Evolutionary conservation across 176 grass and related monocot species (phyloP).

Genomic region (Luzula sylvatica): DNA sequence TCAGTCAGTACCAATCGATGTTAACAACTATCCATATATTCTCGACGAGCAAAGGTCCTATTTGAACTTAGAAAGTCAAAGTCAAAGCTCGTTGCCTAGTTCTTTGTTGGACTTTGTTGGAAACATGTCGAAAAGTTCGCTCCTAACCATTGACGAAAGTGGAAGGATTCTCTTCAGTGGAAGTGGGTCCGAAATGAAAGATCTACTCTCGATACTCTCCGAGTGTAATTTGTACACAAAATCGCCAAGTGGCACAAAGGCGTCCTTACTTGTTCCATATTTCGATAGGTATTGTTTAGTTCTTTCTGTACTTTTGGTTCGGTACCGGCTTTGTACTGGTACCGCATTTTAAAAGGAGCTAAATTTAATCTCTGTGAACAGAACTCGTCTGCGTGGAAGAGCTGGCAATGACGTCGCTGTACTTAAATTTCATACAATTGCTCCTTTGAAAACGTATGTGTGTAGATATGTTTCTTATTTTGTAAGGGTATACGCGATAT

Average conservation of each 20-base stretch:
- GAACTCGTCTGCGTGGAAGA: conserved; percentile 39
- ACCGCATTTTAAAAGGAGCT: background rate
- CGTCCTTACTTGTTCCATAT: conserved; percentile 67
- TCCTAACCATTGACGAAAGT: conserved; percentile 30
- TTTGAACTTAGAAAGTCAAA: conserved; percentile 35
- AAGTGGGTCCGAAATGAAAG: conserved; percentile 41
- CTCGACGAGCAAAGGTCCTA: conserved; percentile 42
- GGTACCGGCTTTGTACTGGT: background rate
- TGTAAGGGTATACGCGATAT: background rate
- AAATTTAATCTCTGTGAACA: conserved; percentile 23
- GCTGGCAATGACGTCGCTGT: conserved; percentile 23
- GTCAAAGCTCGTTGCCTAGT: no score
- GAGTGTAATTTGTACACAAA: conserved; percentile 39
- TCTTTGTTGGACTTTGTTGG: conserved; percentile 28
- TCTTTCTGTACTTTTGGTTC: background rate
- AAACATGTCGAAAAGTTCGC: conserved; percentile 14
- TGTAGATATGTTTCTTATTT: background rate
- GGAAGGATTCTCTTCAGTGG: conserved; percentile 46
- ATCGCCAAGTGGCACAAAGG: conserved; percentile 35
- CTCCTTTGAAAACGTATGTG: conserved; percentile 45
- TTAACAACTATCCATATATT: conserved; percentile 27
- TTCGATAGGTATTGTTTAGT: conserved; percentile 45
- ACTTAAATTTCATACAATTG: conserved; percentile 23
- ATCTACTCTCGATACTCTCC: conserved; percentile 36
- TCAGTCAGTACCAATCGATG: conserved; percentile 24